Conservation (phyloP, 1,139 yeast genomes). For the Yamadazyma taylorii region DNA sequence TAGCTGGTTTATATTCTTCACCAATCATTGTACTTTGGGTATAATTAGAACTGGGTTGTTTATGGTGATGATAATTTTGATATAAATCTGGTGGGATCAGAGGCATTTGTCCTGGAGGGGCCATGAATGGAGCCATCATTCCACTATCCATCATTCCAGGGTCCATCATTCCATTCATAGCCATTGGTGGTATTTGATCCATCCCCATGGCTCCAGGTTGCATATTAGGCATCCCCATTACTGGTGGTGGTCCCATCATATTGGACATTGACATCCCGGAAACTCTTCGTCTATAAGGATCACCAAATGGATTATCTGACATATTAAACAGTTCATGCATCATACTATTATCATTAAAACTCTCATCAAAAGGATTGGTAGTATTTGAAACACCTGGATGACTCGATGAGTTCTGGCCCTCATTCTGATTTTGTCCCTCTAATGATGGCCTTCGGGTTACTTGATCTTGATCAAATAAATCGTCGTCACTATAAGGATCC, state of each 20-base stretch:
- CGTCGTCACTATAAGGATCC: constrained; percentile 14
- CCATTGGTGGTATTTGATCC: neutral
- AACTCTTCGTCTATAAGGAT: constrained; percentile 1
- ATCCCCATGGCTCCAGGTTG: neutral
- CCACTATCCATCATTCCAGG: neutral
- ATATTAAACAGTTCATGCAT: neutral
- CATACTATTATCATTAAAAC: constrained; percentile 1
- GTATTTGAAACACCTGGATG: too few relatives aligned
- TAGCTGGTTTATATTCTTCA: constrained; percentile 19
- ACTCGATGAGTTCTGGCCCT: neutral
- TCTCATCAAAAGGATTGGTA: constrained; percentile 1
- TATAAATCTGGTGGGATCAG: constrained; percentile 12
- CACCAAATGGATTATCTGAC: neutral
- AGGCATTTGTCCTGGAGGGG: constrained; percentile 13
- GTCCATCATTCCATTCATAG: constrained; percentile 1
- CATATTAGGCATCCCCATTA: neutral
- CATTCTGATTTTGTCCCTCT: neutral
- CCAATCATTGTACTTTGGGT: constrained; percentile 24
- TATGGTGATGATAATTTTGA: constrained; percentile 9
- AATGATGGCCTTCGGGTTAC: constrained; percentile 7
- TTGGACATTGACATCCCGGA: neutral
- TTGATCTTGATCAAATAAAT: constrained; percentile 12
- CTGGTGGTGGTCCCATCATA: too few relatives aligned
- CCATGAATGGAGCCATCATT: constrained; percentile 5
- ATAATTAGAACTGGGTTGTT: constrained; percentile 13